Base-by-base conservation (phyloP, 805 yeast genomes). In the Starmerella roubikii region DNA sequence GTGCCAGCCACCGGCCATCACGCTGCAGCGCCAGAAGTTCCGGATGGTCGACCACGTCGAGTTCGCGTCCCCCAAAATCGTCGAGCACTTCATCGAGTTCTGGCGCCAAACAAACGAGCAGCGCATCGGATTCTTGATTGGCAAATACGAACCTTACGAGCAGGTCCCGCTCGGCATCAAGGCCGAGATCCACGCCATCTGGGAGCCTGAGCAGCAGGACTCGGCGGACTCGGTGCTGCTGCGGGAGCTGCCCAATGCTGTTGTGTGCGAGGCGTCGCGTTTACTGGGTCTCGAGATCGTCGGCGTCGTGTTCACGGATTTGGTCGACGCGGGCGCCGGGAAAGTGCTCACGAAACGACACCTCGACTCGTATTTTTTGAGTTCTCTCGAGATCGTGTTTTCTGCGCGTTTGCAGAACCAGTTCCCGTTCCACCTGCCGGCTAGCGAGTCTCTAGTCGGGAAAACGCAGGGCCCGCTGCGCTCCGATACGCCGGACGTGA, bases 31-130 rank as follows among this genome's bases (percentile, higher is more conserved):
- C 58, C 98, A 91, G 57, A 65, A 68, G 26, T 91, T 82, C 58
- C 71, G 99, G 51, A 83, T 91, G 94, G 95, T 93, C 22, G 99
- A 91, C 57, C 97, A 91, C 61, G 91, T 91, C 23, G 98, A 91
- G 57, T 82, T 86, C 57, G 74, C 83, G 19, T 74, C 73, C 42
- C 73, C 85, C 37, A 65, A 67, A 11, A 69, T 85, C 20, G 72
- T 91, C 38, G 83, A 91, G 57, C 65, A 69, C 27, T 91, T 91
- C 58, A 83, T 91, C 40, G 93, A 91, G 48, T 64, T 80, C 18
- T 91, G 99, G 99, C 76, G 99, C 59, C 64, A 65, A 37, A 71
- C 93, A 0, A 97, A 94, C 2, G 63, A 72, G 17, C 99, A 91
- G 61, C 71, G 98, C 52, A 67, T 79, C 40, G 98, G 95, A 0